Conservation (phyloP, 371 early-diverging fungal species). For the Cokeromyces recurvatus region DNA sequence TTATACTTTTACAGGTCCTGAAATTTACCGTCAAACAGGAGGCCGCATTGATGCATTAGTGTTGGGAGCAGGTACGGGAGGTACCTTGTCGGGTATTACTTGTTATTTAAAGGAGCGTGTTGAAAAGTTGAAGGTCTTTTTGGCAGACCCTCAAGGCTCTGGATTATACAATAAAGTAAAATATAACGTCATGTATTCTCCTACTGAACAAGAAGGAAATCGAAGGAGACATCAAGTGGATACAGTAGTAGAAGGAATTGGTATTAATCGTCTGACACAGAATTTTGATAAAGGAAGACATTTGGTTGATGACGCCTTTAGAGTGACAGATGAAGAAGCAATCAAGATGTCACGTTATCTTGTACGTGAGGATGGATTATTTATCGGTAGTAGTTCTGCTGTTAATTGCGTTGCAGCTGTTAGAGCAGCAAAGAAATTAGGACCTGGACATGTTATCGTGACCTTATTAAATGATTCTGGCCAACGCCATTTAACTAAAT, state of each 20-base stretch:
- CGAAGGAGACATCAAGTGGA: conserved; percentile 93
- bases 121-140: conserved; percentile 59
- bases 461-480: conserved; percentile 84
- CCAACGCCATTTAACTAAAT: conserved; percentile 79
- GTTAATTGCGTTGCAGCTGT: conserved; percentile 91
- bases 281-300: conserved; percentile 72
- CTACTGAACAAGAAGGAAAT: conserved; percentile 86
- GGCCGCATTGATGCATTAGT: conserved; percentile 80
- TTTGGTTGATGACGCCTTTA: conserved; percentile 80
- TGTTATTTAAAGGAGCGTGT: conserved; percentile 71
- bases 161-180: conserved; percentile 90
- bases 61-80: conserved; percentile 91
- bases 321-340: conserved; percentile 87
- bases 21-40: conserved; percentile 73
- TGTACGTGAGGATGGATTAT: conserved; percentile 83
- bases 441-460: conserved; percentile 79
- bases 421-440: conserved; percentile 62
- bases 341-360: conserved; percentile 88
- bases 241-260: conserved; percentile 94
- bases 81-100: conserved; percentile 88
- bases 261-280: conserved; percentile 89
- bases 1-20: conserved; percentile 84
- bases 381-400: conserved; percentile 89
- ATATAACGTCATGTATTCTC: conserved; percentile 85
- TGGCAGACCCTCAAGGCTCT: conserved; percentile 94